Base-by-base conservation (phyloP, 352 stramenopile species). In the Phytophthora palmivora region DNA sequence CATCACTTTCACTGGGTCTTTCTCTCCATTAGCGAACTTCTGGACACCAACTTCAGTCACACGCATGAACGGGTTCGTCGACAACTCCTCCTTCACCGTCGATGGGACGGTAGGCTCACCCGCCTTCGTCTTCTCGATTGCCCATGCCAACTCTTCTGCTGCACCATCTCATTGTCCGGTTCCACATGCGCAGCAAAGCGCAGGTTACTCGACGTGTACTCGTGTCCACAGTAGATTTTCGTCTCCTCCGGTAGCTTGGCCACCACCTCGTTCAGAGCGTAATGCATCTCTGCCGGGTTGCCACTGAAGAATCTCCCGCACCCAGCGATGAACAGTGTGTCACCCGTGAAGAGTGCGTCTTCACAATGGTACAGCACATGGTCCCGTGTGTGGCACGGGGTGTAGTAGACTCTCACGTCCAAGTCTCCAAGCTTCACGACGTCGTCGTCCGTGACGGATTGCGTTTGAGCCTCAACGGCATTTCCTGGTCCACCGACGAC, bases 161-260 rank as follows among this genome's bases (percentile, higher is more conserved):
- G 61, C 18, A 96, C 66, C 0, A 65, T 64, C 3, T 63, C 59
- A 72, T 98, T 98, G n/a, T 84, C 60, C 6, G 93, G 92, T 64
- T 98, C 93, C 33, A 98, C 86, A 52, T 87, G 88, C 16, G 87
- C 69, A 6, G 95, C 94, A 47, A 97, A 98, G 21, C 76, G 79
- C 11, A 95, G 76, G 74, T 98, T 98, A 42, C 69, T 88, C 51
- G 82, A 55, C 11, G 94, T 97, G 69, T 98, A 98, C 78, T 98
- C 95, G 67, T 98, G 95, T 15, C 91, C 93, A 59, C 88, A 93
- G 66, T 88, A 97, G 52, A 97, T 81, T 36, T 85, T 84, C 5
- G 91, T 97, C 36, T 72, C 41, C 9, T 70, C 42, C 2, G 87
- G 87, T 18, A 97, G 71, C 38, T 60, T 67, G 6, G 84, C 85